Evolutionary conservation across 2,329 filamentous ascomycete species (phyloP).

Genomic region (Rhexocercosporidium sp.): DNA sequence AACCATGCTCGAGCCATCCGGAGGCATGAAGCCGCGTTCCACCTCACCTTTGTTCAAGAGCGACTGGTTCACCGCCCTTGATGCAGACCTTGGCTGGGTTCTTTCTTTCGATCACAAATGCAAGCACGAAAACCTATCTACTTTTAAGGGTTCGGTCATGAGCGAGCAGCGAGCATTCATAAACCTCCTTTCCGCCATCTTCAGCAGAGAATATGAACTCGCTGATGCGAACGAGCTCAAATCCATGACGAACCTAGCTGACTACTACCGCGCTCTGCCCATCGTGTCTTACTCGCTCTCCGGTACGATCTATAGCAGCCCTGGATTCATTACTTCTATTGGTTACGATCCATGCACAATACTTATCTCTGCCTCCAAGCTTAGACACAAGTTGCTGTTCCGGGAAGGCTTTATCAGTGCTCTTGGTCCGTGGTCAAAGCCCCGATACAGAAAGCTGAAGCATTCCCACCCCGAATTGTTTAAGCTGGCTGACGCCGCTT

Average conservation of each 20-base stretch:
- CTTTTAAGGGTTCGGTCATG: slow-evolving; percentile 1
- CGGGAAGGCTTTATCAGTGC: slow-evolving; percentile 8
- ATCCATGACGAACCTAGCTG: slow-evolving; percentile 3
- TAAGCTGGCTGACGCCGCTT: neutral
- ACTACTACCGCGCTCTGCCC: slow-evolving; percentile 17
- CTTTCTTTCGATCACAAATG: neutral
- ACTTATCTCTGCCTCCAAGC: neutral
- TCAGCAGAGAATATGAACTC: slow-evolving; percentile 16
- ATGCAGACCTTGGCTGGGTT: slow-evolving; percentile 8
- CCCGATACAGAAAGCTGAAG: neutral
- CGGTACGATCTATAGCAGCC: neutral
- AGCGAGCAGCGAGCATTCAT: slow-evolving; percentile 8
- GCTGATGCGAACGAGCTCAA: neutral
- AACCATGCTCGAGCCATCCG: slow-evolving; percentile 11
- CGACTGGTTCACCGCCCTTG: slow-evolving; percentile 15
- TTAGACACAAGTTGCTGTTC: slow-evolving; percentile 11
- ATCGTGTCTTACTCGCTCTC: neutral
- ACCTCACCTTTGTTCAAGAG: slow-evolving; percentile 7
- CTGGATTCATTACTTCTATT: neutral
- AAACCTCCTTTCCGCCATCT: slow-evolving; percentile 24
- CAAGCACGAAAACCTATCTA: neutral
- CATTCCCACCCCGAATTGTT: neutral
- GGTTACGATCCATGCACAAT: neutral
- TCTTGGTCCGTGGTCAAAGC: slow-evolving; percentile 10
- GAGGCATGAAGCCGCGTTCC: neutral